These are phyloP conservation scores for Solanum pennellii DNA, from an alignment of 257 asterid genomes.

Conservation along the genomic window DNA sequence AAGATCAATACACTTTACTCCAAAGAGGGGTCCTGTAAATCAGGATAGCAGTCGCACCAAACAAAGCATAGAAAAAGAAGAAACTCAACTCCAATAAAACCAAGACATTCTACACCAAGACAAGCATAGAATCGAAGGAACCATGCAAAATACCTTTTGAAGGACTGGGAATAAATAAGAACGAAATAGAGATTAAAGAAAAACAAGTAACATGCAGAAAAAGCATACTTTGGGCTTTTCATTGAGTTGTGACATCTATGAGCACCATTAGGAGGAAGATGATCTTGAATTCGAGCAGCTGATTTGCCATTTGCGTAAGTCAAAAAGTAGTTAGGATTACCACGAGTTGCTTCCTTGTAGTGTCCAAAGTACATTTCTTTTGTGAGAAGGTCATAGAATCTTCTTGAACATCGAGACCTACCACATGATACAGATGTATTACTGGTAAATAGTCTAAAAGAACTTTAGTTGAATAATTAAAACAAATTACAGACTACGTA, in stretches of 20 bases:
- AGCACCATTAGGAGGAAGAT: conserved; percentile 81
- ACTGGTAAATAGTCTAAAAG: not conserved
- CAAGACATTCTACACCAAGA: no score
- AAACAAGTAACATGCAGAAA: not conserved
- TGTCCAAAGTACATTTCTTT: conserved; percentile 42
- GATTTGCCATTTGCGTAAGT: conserved; percentile 80
- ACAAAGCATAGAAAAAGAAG: no score
- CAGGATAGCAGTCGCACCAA: no score
- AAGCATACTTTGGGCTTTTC: conserved; percentile 52
- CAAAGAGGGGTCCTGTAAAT: no score
- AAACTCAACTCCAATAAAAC: no score
- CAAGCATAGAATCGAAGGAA: no score
- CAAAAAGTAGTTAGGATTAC: conserved; percentile 64
- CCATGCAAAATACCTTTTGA: not conserved
- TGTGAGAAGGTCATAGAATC: conserved; percentile 43
- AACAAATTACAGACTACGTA: not conserved
- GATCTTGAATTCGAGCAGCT: conserved; percentile 61
- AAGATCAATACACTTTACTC: no score
- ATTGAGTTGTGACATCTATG: conserved; percentile 74
- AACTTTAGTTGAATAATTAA: not conserved
- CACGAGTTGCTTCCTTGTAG: conserved; percentile 51
- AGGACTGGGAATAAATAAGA: not conserved
- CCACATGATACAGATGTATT: not conserved
- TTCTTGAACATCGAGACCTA: conserved; percentile 83
- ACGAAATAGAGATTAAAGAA: not conserved